Evolutionary conservation across 164 flowering plant species (phyloP).

Genomic region (Protea cynaroides): DNA sequence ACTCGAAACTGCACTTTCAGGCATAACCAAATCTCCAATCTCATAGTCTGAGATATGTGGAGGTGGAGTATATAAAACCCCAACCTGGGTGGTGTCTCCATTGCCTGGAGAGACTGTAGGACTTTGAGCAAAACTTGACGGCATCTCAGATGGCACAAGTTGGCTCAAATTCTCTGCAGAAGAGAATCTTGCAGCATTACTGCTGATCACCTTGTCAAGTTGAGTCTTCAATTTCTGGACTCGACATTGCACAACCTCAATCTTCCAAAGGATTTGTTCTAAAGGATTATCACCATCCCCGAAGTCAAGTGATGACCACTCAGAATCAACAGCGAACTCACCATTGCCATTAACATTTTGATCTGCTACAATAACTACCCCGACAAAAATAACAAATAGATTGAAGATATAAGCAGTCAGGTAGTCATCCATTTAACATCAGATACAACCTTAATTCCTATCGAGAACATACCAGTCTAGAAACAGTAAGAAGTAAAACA

Average conservation of each 20-base stretch:
- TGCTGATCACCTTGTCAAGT: constrained; percentile 40
- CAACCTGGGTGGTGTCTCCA: constrained; percentile 41
- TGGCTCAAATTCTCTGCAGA: constrained; percentile 72
- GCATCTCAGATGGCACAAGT: constrained; percentile 43
- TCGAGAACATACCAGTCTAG: too few relatives aligned
- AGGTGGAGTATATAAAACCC: constrained; percentile 33
- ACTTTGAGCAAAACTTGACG: constrained; percentile 55
- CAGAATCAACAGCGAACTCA: constrained; percentile 31
- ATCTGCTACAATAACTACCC: constrained; percentile 34
- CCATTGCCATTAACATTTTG: constrained; percentile 27
- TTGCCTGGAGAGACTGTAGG: constrained; percentile 61
- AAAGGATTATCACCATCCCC: constrained; percentile 36
- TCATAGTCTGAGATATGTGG: constrained; percentile 43
- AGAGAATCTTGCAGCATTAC: constrained; percentile 50
- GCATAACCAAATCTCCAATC: constrained; percentile 39
- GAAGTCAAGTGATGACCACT: constrained; percentile 26
- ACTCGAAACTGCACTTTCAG: constrained; percentile 55
- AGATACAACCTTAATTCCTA: background rate
- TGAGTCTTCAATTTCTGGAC: constrained; percentile 50
- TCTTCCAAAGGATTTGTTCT: constrained; percentile 59
- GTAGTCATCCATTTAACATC: background rate
- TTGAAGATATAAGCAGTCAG: background rate
- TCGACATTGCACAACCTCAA: constrained; percentile 47
- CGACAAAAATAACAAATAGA: background rate
- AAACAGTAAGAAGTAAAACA: too few relatives aligned